phyloP scores from a whole-genome alignment of 1,139 yeast genomes.

The Scheffersomyces parashehatae region DNA sequence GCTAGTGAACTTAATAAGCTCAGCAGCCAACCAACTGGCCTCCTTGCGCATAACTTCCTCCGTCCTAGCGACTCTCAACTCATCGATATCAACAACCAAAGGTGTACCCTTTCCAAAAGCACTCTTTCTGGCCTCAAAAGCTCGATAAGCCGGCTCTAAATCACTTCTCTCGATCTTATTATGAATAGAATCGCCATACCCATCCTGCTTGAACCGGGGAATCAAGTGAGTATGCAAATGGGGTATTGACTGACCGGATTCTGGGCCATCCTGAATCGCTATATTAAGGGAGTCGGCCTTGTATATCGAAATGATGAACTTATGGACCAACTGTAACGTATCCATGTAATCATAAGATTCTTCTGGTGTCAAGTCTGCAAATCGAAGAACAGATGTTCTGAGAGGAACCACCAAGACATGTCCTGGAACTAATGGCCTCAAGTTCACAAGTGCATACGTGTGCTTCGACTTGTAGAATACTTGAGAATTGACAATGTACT shows the following conservation, averaged over 20 bases:
- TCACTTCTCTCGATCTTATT: slow-evolving; percentile 52
- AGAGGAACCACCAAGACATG: slow-evolving; percentile 86
- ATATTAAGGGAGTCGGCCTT: slow-evolving; percentile 81
- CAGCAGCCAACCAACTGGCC: slow-evolving; percentile 51
- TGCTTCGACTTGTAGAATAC: slow-evolving; percentile 57
- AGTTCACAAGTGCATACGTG: slow-evolving; percentile 81
- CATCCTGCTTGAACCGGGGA: slow-evolving; percentile 69
- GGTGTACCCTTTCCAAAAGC: slow-evolving; percentile 11
- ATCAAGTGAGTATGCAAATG: slow-evolving; percentile 92
- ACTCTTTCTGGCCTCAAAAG: slow-evolving; percentile 30
- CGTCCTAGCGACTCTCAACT: slow-evolving; percentile 50
- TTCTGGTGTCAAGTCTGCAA: slow-evolving; percentile 66
- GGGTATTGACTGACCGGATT: slow-evolving; percentile 92
- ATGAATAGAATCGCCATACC: slow-evolving; percentile 74
- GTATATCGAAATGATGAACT: slow-evolving; percentile 62
- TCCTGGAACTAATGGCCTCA: slow-evolving; percentile 89
- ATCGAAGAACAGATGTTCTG: slow-evolving; percentile 55
- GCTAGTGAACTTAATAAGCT: slow-evolving; percentile 21
- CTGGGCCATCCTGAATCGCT: slow-evolving; percentile 94
- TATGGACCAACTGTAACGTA: slow-evolving; percentile 71
- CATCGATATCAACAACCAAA: slow-evolving; percentile 26
- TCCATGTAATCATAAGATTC: slow-evolving; percentile 79
- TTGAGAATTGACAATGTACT: slow-evolving; percentile 62
- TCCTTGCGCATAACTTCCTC: slow-evolving; percentile 65
- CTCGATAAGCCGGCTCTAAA: slow-evolving; percentile 29